These are phyloP conservation scores for Claviceps sp. DNA, from an alignment of 2,329 filamentous ascomycete genomes.

Conservation along the genomic window DNA sequence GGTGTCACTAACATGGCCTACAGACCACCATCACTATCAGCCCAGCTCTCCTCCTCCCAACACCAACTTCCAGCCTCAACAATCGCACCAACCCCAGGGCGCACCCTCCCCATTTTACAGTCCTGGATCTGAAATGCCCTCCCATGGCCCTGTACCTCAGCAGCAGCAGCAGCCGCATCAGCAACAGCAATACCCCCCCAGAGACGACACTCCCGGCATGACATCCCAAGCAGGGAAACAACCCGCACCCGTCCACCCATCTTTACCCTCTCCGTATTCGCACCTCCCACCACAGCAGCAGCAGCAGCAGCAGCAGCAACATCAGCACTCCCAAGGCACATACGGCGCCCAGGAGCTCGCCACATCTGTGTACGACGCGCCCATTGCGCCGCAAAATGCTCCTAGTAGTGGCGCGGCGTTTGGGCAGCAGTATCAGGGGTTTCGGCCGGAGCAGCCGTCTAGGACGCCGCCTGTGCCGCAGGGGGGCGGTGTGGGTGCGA, in stretches of 20 bases:
- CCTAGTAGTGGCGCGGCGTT: constrained; percentile 13
- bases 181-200: constrained; percentile 31
- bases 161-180: neutral
- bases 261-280: constrained; percentile 33
- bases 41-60: constrained; percentile 35
- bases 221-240: constrained; percentile 6
- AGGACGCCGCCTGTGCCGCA: neutral
- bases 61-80: constrained; percentile 22
- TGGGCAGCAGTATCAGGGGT: constrained; percentile 26
- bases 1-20: constrained; percentile 1
- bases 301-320: constrained; percentile 17
- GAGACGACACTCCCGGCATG: constrained; percentile 36
- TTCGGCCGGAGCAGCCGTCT: neutral
- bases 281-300: constrained; percentile 31
- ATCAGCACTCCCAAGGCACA: constrained; percentile 46
- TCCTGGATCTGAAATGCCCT: constrained; percentile 41
- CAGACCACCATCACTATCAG: constrained; percentile 35
- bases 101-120: constrained; percentile 53
- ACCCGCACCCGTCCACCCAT: constrained; percentile 26
- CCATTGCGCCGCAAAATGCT: constrained; percentile 42
- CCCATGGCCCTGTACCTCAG: constrained; percentile 23
- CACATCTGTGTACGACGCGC: constrained; percentile 65
- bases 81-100: constrained; percentile 1
- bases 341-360: constrained; percentile 67
- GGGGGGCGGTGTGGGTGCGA: neutral